phyloP scores from a whole-genome alignment of 1,139 yeast species.

The Yamadazyma diddensiae region DNA sequence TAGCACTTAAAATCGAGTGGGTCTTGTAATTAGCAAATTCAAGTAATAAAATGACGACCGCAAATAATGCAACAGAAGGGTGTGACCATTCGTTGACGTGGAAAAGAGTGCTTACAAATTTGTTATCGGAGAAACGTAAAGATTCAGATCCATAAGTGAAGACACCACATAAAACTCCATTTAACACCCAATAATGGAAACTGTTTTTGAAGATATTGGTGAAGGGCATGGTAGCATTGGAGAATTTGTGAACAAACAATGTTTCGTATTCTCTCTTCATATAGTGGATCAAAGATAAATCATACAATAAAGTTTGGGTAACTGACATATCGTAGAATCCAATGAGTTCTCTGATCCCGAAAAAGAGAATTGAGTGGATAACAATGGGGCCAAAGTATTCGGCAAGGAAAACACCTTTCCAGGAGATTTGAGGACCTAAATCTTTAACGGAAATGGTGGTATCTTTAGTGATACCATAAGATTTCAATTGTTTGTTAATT shows the following conservation, averaged over 20 bases:
- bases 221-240: conserved; percentile 89
- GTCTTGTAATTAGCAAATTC: conserved; percentile 72
- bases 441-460: conserved; percentile 59
- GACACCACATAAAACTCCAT: conserved; percentile 70
- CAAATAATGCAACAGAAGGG: conserved; percentile 4
- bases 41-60: conserved; percentile 28
- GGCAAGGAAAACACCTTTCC: conserved; percentile 83
- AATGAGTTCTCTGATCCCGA: conserved; percentile 9
- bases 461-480: conserved; percentile 28
- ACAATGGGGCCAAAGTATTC: conserved; percentile 90
- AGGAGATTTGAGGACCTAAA: conserved; percentile 87
- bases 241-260: conserved; percentile 75
- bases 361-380: conserved; percentile 71
- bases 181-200: conserved; percentile 84
- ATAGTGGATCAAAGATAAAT: conserved; percentile 69
- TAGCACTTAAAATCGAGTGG: conserved; percentile 58
- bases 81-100: conserved; percentile 10
- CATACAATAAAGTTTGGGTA: conserved; percentile 14
- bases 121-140: conserved; percentile 9
- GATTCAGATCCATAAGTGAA: conserved; percentile 63
- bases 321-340: conserved; percentile 9
- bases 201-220: conserved; percentile 85
- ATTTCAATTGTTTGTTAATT: conserved; percentile 26
- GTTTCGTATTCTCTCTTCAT: conserved; percentile 88
- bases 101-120: conserved; percentile 8